Percentiles rank a stretch among this genome's conserved stretches.
These are phyloP conservation scores for Alternaria dauci DNA, from an alignment of 2,329 filamentous ascomycete genomes.

Conservation along the genomic window DNA sequence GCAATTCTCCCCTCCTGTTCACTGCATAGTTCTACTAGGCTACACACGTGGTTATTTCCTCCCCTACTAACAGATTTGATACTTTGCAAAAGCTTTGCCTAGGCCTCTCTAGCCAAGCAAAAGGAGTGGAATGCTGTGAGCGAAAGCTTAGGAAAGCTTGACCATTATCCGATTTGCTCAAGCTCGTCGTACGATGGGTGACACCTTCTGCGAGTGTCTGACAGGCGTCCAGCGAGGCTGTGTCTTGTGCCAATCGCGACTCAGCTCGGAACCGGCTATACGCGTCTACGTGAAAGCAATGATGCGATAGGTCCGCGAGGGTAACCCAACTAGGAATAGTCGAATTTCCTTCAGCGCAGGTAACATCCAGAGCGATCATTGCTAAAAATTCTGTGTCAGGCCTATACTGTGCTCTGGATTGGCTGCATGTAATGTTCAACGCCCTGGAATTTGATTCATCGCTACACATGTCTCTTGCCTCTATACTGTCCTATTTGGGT, in stretches of 20 bases:
- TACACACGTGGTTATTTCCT: too few species aligned
- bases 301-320: conserved; percentile 32
- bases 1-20: too few species aligned
- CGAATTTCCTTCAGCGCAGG: background rate
- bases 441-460: background rate
- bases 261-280: background rate
- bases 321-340: conserved; percentile 23
- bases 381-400: background rate
- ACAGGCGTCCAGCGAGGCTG: background rate
- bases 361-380: background rate
- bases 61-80: too few species aligned
- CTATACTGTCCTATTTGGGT: conserved; percentile 7
- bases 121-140: background rate
- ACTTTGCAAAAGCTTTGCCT: too few species aligned
- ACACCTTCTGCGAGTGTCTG: background rate
- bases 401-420: conserved; percentile 1
- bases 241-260: conserved; percentile 9
- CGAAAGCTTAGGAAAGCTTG: conserved; percentile 6
- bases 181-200: background rate
- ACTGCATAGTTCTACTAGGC: too few species aligned
- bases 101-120: too few species aligned
- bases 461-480: conserved; percentile 6
- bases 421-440: background rate
- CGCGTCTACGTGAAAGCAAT: background rate
- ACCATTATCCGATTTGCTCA: background rate